phyloP scores from a whole-genome alignment of 2,329 filamentous ascomycete genomes.

The Hypoxylon sp. region DNA sequence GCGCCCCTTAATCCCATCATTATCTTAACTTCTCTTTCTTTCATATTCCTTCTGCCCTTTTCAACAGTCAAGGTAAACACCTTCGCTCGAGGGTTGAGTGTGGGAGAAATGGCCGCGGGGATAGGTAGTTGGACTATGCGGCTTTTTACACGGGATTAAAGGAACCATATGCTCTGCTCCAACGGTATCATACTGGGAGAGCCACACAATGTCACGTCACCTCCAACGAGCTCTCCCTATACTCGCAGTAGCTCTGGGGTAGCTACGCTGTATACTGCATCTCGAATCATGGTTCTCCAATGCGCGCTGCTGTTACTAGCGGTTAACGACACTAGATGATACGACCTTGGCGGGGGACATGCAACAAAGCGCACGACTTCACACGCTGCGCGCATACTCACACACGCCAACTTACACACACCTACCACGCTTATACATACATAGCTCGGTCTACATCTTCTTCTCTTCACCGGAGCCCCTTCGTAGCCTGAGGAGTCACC shows the following conservation, averaged over 20 bases:
- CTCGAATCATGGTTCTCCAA: neutral
- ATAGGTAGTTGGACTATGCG: neutral
- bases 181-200: neutral
- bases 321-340: neutral
- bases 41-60: neutral
- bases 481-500: neutral
- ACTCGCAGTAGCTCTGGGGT: conserved; percentile 3
- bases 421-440: neutral
- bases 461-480: neutral
- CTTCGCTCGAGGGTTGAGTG: neutral
- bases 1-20: too few species aligned
- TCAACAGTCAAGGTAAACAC: neutral
- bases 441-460: neutral
- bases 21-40: neutral
- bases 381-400: neutral
- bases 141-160: neutral
- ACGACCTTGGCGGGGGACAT: neutral
- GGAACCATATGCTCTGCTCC: neutral
- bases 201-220: conserved; percentile 25
- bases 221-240: conserved; percentile 11
- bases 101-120: neutral
- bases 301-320: neutral
- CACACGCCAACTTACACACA: neutral
- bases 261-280: neutral
- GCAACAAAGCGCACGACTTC: neutral